Percentiles rank a stretch among this genome's conserved stretches.
Conservation (phyloP, 352 stramenopile genomes). For the Phytophthora pini region DNA sequence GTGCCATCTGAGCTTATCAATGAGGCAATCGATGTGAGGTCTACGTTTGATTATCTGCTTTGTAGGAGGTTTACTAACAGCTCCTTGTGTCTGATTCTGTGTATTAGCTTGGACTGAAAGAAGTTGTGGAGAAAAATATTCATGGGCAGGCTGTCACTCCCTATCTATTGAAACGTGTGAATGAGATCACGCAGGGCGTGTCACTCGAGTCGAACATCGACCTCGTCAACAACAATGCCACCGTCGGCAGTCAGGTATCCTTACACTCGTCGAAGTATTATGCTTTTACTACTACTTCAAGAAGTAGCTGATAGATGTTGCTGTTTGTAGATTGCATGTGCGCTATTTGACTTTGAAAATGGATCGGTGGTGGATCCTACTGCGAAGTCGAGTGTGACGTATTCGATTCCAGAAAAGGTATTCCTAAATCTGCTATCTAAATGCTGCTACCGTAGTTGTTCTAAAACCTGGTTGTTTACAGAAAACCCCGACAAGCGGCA, state of each 20-base stretch:
- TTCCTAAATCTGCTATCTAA: not conserved
- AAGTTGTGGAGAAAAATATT: conserved; percentile 88
- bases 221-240: conserved; percentile 97
- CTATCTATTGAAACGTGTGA: conserved; percentile 87
- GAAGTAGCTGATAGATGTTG: not conserved
- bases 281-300: not conserved
- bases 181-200: conserved; percentile 94
- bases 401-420: conserved; percentile 66
- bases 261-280: not conserved
- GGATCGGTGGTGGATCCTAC: conserved; percentile 17
- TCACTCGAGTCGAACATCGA: conserved; percentile 97
- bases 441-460: conserved; percentile 1
- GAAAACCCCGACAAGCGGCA: conserved; percentile 7
- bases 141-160: conserved; percentile 96
- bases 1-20: conserved; percentile 90
- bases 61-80: not conserved
- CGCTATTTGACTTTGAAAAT: conserved; percentile 69
- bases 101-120: conserved; percentile 70
- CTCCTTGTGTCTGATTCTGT: conserved; percentile 8
- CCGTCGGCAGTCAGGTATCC: conserved; percentile 92
- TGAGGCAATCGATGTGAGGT: conserved; percentile 82
- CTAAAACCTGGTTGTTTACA: not conserved
- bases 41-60: not conserved
- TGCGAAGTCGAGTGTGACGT: conserved; percentile 21
- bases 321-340: conserved; percentile 59